A percentile compares a stretch with the other conserved stretches of the same genome.
These are phyloP conservation scores for Phytophthora vignae DNA, from an alignment of 352 stramenopile genomes.

Conservation along the genomic window DNA sequence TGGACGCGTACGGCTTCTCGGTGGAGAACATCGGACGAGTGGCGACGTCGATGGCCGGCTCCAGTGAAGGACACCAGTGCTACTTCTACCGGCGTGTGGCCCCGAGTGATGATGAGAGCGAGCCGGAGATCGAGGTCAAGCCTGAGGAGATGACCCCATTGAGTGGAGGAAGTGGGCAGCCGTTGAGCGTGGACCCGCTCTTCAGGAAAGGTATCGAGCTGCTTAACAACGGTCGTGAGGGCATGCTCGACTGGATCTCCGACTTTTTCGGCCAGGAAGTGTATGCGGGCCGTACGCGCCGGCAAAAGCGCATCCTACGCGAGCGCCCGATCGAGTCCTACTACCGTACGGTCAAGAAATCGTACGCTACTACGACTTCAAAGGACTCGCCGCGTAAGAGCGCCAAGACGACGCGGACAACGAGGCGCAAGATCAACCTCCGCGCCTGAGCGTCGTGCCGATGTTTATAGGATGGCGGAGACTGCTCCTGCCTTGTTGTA, in stretches of 20 bases:
- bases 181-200: slow-evolving; percentile 76
- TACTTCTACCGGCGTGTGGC: slow-evolving; percentile 94
- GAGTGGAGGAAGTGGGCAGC: slow-evolving; percentile 25
- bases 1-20: slow-evolving; percentile 94
- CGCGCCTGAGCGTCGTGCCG: slow-evolving; percentile 18
- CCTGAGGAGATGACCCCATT: slow-evolving; percentile 26
- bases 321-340: slow-evolving; percentile 80
- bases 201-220: slow-evolving; percentile 85
- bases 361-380: slow-evolving; percentile 35
- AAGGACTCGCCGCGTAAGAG: slow-evolving; percentile 29
- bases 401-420: slow-evolving; percentile 26
- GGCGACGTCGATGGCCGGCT: slow-evolving; percentile 95
- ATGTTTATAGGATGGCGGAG: slow-evolving; percentile 13
- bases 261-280: slow-evolving; percentile 76
- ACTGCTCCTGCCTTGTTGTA: slow-evolving; percentile 18
- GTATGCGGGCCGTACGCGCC: slow-evolving; percentile 69
- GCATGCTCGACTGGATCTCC: slow-evolving; percentile 77
- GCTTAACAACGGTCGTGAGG: slow-evolving; percentile 75
- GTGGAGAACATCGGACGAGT: slow-evolving; percentile 92
- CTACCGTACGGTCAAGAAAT: slow-evolving; percentile 82
- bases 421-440: slow-evolving; percentile 41
- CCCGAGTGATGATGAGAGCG: slow-evolving; percentile 25
- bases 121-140: slow-evolving; percentile 30
- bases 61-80: slow-evolving; percentile 95
- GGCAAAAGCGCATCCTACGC: slow-evolving; percentile 64